Evolutionary conservation across 306 rosid species (phyloP), one percentile per base, ranked within the genome.

Genomic region (Arachis hypogaea): DNA sequence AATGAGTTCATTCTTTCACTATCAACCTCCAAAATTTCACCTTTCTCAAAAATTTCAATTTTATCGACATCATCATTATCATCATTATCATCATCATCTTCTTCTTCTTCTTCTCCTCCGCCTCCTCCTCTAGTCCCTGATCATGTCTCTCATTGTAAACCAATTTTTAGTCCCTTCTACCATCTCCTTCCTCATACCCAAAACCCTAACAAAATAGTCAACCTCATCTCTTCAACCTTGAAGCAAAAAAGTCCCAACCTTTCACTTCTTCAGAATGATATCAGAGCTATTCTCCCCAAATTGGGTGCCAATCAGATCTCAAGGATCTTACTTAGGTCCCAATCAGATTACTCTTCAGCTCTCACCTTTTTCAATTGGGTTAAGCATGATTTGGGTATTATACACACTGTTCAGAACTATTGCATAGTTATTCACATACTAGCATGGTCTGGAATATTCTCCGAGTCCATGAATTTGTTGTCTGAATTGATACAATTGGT

Each of bases 351-450:
- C 85, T 71, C 84, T 58, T 85, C 92, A 1, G 98, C 94, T 63
- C 88, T 88, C 66, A 36, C 77, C 1, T 91, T 85, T 72, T 89
- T 93, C 84, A 80, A 81, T 77, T 93, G 97, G 98, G 86, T 91
- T 0, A 91, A 78, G 75, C 71, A 66, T 73, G 97, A 80, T 69
- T 71, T 93, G 85, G 83, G 81, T 18, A 9, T 89, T 73, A 72
- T 65, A 33, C 94, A 78, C 33, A 46, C 80, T 49, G 74, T 85
- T 52, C 87, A 81, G 2, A 93, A 91, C 72, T 91, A 93, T 33
- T 85, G 96, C 66, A 28, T 86, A 22, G 55, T 80, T 60, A 36
- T 89, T 79, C 97, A 93, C 49, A 78, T 89, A 36, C 78, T 93
- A 68, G 77, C 84, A 22, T 93, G 97, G 88, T 85, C 89, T 56